Evolutionary conservation across 345 rosid species (phyloP), one percentile per base, ranked within the genome.

Genomic region (Aquilaria yunnanensis): DNA sequence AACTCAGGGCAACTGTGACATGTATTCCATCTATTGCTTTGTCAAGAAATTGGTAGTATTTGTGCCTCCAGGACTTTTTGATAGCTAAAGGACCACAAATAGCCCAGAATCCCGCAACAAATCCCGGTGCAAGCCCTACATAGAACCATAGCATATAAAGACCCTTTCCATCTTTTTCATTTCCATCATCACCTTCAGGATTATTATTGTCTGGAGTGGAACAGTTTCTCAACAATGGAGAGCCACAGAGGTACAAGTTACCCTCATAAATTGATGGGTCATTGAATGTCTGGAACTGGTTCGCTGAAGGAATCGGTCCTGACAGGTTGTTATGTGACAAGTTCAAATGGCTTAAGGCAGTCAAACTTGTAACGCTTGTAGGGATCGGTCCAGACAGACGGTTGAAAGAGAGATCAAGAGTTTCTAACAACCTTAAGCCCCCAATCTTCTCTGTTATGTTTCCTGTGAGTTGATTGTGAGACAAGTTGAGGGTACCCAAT

Each of bases 391-490:
- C 78, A 0, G 67, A 61, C 6, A 78, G 60, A 1, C 43, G 64
- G 57, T 78, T 74, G 32, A 49, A 8, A 3, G 76, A 59, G 29
- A 78, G 69, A 23, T 78, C 82, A 16, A 74, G 74, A 11, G 69
- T 60, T 61, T 71, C 74, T 8, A 74, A 54, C 14, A 10, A 6
- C 29, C 49, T 49, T 66, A 78, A 16, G 46, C 14, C n/a, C 9
- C 72, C 67, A 9, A 78, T 62, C 0, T 45, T 48, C 5, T 2
- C 9, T 1, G 74, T 74, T 31, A 78, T 58, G 32, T 56, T 12
- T 11, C 81, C 81, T 4, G 49, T 33, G 2, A 71, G 57, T 16
- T 10, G 60, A 54, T 74, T 77, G 32, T 51, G 47, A 0, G 78
- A 71, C n/a, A 78, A 47, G 63, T 74, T 78, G 71, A 74, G 60